phyloP scores from a whole-genome alignment of 1,284 basidiomycete species.

The Volvariella volvacea region DNA sequence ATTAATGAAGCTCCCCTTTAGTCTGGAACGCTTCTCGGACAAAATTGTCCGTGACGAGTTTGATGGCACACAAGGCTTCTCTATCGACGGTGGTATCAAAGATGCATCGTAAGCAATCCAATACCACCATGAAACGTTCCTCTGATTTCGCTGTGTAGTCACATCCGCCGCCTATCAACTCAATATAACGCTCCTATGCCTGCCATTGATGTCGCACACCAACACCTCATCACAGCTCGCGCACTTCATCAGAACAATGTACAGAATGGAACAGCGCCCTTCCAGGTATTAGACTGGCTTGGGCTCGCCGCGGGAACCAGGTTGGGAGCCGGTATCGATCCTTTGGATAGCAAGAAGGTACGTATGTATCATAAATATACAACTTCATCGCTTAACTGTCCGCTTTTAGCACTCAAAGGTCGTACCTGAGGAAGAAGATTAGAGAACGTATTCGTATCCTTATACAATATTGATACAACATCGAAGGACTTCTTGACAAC shows the following conservation, averaged over 20 bases:
- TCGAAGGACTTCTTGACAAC: too few species aligned
- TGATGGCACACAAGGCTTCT: slow-evolving; percentile 75
- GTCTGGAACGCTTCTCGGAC: slow-evolving; percentile 50
- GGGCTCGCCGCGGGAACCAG: slow-evolving; percentile 63
- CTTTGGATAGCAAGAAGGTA: slow-evolving; percentile 44
- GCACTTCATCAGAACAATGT: slow-evolving; percentile 51
- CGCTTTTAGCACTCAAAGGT: too few species aligned
- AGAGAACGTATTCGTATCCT: too few species aligned
- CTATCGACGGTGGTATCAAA: slow-evolving; percentile 86
- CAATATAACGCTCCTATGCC: slow-evolving; percentile 79
- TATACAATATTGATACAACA: too few species aligned
- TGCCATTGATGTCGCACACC: slow-evolving; percentile 68
- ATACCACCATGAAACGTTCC: background rate
- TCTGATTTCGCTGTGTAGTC: slow-evolving; percentile 26
- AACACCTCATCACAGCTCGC: slow-evolving; percentile 74
- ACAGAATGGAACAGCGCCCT: slow-evolving; percentile 36
- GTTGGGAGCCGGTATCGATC: slow-evolving; percentile 60
- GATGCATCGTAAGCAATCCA: slow-evolving; percentile 45
- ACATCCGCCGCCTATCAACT: slow-evolving; percentile 54
- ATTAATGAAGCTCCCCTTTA: slow-evolving; percentile 20
- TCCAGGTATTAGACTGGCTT: slow-evolving; percentile 67
- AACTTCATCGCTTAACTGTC: background rate
- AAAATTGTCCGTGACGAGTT: slow-evolving; percentile 72
- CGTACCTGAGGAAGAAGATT: too few species aligned
- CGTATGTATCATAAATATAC: slow-evolving; percentile 2